Evolutionary conservation across 805 yeast genomes (phyloP), one percentile per base, ranked within the genome.

Genomic region (Metschnikowia dekortorum): DNA sequence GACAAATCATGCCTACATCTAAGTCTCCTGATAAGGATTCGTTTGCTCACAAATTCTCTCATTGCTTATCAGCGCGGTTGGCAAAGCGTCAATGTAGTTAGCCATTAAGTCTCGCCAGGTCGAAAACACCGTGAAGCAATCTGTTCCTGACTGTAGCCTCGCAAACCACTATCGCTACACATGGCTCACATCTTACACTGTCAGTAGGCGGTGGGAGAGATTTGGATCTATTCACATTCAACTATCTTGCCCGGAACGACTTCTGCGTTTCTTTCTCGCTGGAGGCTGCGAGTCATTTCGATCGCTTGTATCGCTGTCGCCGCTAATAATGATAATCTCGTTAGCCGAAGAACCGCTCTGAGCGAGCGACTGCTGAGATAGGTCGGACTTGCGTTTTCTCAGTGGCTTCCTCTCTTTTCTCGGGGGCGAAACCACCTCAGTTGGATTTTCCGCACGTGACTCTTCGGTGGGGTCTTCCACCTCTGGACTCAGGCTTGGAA

Each of bases 81-180:
- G 60, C 52, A 57, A 59, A 57, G 60, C 60, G 59, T 57, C 60
- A 55, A 59, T 57, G 59, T 57, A 59, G 55, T 57, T 55, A 37
- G 44, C 22, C 26, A 29, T 59, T 63, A 68, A 69, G 73, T 16
- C 72, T 69, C 73, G 75, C 69, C 71, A 70, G 75, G 69, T 69
- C 75, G 75, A 70, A 62, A 73, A 74, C 69, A 71, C 74, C 75
- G 70, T 64, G 73, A 69, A 68, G 75, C 75, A 70, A 48, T 22
- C 5, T 22, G 22, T 4, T 22, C 22, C 22, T 22, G 22, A 22
- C 1, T 22, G 5, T 22, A 4, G 1, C 22, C 22, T 22, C 22
- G 22, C 22, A 22, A 22, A 22, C 22, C 5, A 22, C 22, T 22
- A 22, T 22, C 22, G 22, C 22, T 22, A 4, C 22, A 22, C 22